Conservation (phyloP, 2,329 filamentous ascomycete genomes). For the Trichoderma harzianum region DNA sequence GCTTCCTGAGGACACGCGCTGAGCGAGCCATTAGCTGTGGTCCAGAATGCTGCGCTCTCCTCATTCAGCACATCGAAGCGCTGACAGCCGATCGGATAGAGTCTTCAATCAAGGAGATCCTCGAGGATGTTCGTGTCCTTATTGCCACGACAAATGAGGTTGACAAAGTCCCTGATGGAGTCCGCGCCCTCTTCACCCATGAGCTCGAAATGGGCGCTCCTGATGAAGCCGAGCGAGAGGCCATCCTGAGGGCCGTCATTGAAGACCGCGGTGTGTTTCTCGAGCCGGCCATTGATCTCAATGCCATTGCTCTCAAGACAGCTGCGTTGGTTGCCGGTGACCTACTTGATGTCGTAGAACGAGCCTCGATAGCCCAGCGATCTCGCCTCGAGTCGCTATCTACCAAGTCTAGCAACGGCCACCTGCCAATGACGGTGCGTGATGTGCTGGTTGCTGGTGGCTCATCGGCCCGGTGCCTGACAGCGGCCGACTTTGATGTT, state of each 20-base stretch:
- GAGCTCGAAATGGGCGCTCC: conserved; percentile 92
- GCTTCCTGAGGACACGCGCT: conserved; percentile 79
- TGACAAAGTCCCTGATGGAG: conserved; percentile 87
- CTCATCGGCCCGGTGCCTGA: conserved; percentile 71
- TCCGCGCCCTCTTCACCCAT: conserved; percentile 89
- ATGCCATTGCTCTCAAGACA: conserved; percentile 86
- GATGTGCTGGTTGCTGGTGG: conserved; percentile 91
- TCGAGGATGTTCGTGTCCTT: conserved; percentile 75
- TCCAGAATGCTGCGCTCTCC: conserved; percentile 72
- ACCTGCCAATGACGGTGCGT: conserved; percentile 58
- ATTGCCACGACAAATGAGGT: conserved; percentile 94
- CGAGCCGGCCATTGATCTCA: conserved; percentile 78
- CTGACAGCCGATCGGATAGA: conserved; percentile 89
- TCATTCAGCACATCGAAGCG: conserved; percentile 89
- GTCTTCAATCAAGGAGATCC: conserved; percentile 76
- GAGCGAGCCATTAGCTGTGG: conserved; percentile 89
- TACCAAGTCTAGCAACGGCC: conserved; percentile 37
- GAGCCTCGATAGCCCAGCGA: conserved; percentile 74
- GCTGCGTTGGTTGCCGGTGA: conserved; percentile 93
- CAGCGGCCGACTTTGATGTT: conserved; percentile 80
- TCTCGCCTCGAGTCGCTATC: conserved; percentile 74
- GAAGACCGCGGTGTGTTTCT: conserved; percentile 72
- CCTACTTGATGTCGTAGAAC: conserved; percentile 88
- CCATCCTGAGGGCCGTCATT: conserved; percentile 76
- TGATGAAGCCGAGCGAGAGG: conserved; percentile 87